A percentile compares a stretch with the other conserved stretches of the same genome.
phyloP scores from a whole-genome alignment of 768 basidiomycete species.

The Pleurotus ostreatus region DNA sequence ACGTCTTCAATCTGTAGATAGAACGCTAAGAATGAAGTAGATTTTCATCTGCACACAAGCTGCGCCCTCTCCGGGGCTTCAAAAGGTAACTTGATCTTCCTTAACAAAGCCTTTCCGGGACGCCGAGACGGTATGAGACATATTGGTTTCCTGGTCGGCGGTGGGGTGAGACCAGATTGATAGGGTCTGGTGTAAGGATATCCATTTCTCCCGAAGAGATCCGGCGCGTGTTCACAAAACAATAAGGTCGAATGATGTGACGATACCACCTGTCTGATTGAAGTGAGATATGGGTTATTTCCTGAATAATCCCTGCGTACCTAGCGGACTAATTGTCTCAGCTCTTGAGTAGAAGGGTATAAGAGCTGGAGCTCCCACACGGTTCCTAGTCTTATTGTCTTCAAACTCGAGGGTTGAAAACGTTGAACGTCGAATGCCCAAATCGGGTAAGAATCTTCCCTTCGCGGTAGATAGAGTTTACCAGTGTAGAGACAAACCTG shows the following conservation, averaged over 20 bases:
- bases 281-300: conserved; percentile 5
- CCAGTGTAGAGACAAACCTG: not conserved
- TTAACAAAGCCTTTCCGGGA: no score
- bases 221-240: conserved; percentile 1
- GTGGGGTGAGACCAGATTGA: not conserved
- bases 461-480: conserved; percentile 2
- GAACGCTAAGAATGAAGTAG: no score
- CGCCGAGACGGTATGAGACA: no score
- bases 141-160: no score
- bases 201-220: conserved; percentile 4
- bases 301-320: conserved; percentile 5
- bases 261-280: conserved; percentile 3
- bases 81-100: no score
- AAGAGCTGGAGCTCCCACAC: conserved; percentile 4
- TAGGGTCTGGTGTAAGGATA: not conserved
- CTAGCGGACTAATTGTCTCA: conserved; percentile 1
- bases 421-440: conserved; percentile 11
- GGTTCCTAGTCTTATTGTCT: conserved; percentile 43
- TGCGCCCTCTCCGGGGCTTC: no score
- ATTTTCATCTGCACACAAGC: no score
- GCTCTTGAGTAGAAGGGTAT: conserved; percentile 3
- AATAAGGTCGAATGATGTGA: not conserved
- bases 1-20: no score
- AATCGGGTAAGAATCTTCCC: conserved; percentile 17
- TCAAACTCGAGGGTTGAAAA: conserved; percentile 2